Conservation (phyloP, 345 rosid genomes). For the Eucalyptus shirleyi region DNA sequence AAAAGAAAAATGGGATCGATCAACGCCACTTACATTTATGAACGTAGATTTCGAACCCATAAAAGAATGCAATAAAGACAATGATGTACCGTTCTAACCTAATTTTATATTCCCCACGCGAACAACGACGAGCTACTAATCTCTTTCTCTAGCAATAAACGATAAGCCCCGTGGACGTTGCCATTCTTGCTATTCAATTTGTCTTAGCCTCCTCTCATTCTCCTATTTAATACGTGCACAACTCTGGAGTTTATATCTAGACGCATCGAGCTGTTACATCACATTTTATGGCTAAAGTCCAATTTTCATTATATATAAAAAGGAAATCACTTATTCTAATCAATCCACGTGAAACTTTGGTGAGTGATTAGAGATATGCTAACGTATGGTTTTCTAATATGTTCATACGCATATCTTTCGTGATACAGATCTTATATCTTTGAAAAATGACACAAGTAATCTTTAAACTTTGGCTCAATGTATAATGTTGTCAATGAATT, state of each 20-base stretch:
- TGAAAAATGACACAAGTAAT: too few relatives aligned
- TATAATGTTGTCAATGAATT: too few relatives aligned
- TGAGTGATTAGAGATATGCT: neutral
- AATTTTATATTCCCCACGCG: neutral
- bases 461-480: too few relatives aligned
- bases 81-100: neutral
- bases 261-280: neutral
- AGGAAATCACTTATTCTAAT: neutral
- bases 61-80: neutral
- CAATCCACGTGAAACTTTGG: neutral
- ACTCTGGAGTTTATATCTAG: neutral
- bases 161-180: neutral
- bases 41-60: too few relatives aligned
- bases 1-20: neutral
- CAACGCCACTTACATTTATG: neutral
- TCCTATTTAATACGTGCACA: too few relatives aligned
- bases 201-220: neutral
- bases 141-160: neutral
- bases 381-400: too few relatives aligned
- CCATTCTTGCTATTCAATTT: neutral
- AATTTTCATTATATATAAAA: neutral
- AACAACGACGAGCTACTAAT: neutral
- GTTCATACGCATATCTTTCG: too few relatives aligned
- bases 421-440: too few relatives aligned
- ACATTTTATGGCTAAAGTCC: too few relatives aligned